Percentiles rank a stretch among this genome's conserved stretches.
Evolutionary conservation across 139 green algal genomes (phyloP).

Genomic region (Coelastrella sp.): DNA sequence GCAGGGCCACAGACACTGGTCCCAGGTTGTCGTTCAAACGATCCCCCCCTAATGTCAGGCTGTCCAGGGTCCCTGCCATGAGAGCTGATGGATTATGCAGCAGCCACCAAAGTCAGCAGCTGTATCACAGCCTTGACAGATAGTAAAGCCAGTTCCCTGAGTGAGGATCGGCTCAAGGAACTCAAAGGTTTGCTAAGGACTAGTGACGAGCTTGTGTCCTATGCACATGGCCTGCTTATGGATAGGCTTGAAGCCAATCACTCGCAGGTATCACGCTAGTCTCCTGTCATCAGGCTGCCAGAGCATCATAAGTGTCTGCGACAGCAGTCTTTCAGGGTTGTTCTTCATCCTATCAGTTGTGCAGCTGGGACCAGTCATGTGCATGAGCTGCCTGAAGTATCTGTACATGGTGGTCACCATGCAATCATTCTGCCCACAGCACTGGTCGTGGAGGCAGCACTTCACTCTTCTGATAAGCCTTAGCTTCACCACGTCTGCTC

Average conservation of each 20-base stretch:
- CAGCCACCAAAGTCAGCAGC: background rate
- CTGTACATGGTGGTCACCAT: too few relatives aligned
- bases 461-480: background rate
- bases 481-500: background rate
- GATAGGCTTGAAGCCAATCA: slow-evolving; percentile 21
- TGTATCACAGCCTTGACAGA: background rate
- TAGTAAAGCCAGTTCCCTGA: background rate
- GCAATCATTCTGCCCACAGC: too few relatives aligned
- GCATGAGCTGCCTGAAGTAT: too few relatives aligned
- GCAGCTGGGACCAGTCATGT: too few relatives aligned
- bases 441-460: background rate
- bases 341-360: background rate
- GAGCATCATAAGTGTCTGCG: background rate
- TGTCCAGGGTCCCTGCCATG: background rate
- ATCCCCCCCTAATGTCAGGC: background rate
- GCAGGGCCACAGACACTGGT: too few relatives aligned
- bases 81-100: slow-evolving; percentile 23
- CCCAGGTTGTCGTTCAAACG: too few relatives aligned
- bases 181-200: slow-evolving; percentile 16
- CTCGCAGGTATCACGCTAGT: background rate
- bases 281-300: too few relatives aligned
- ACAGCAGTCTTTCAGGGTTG: background rate
- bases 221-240: background rate
- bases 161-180: background rate
- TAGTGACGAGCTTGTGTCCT: slow-evolving; percentile 6